phyloP scores from a whole-genome alignment of 495 filamentous ascomycete genomes.

The Copromyces sp. region DNA sequence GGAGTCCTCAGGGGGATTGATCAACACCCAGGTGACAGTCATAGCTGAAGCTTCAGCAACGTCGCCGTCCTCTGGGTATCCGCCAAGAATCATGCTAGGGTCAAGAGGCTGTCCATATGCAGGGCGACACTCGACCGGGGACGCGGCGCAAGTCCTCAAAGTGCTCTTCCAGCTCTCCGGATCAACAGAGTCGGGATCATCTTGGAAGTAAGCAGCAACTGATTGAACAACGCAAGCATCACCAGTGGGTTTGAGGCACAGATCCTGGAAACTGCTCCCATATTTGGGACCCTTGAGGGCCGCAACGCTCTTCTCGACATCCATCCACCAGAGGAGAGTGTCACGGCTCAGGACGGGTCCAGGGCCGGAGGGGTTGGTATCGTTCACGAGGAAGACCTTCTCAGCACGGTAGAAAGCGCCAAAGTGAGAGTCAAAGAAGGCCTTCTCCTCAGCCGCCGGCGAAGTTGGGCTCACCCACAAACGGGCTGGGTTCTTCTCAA shows the following conservation, averaged over 20 bases:
- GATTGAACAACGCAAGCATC: slow-evolving; percentile 89
- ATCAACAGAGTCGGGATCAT: slow-evolving; percentile 46
- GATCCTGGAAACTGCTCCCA: slow-evolving; percentile 60
- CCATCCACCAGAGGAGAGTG: slow-evolving; percentile 88
- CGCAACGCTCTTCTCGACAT: slow-evolving; percentile 66
- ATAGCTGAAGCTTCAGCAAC: slow-evolving; percentile 69
- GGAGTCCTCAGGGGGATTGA: slow-evolving; percentile 69
- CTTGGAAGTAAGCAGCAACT: slow-evolving; percentile 73
- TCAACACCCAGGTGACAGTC: slow-evolving; percentile 92
- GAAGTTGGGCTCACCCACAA: slow-evolving; percentile 94
- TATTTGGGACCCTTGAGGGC: slow-evolving; percentile 55
- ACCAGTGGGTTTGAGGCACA: slow-evolving; percentile 90
- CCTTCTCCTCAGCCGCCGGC: slow-evolving; percentile 81
- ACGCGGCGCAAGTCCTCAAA: slow-evolving; percentile 59
- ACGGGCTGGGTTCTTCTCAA: slow-evolving; percentile 83
- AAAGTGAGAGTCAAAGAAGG: slow-evolving; percentile 89
- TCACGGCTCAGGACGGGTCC: slow-evolving; percentile 79
- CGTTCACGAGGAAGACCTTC: slow-evolving; percentile 89
- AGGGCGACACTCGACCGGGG: slow-evolving; percentile 75
- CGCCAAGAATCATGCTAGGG: slow-evolving; percentile 77
- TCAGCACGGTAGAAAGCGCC: slow-evolving; percentile 93
- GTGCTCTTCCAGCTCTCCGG: slow-evolving; percentile 57
- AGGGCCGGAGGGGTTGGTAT: slow-evolving; percentile 50
- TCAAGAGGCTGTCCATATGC: slow-evolving; percentile 77
- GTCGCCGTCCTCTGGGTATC: slow-evolving; percentile 55